Evolutionary conservation across 208 protist species (phyloP).

Genomic region (Acanthamoeba pearcei): DNA sequence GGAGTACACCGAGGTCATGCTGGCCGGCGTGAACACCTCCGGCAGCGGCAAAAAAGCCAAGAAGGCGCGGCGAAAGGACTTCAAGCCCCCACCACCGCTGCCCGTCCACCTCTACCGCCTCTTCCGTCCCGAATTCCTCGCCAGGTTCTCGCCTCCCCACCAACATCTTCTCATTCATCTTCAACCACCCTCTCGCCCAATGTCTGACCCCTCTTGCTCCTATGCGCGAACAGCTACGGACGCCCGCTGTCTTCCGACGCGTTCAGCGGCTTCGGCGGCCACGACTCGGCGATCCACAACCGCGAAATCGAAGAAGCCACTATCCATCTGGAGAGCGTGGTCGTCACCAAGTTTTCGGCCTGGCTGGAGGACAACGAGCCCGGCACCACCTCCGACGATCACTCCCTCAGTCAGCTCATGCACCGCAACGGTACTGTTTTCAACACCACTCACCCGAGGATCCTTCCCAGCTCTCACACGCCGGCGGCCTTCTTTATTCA

Average conservation of each 20-base stretch:
- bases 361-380: constrained; percentile 64
- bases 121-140: constrained; percentile 65
- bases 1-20: background rate
- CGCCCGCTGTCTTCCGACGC: constrained; percentile 53
- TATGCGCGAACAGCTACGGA: background rate
- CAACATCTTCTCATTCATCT: background rate
- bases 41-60: background rate
- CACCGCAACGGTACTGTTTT: constrained; percentile 26
- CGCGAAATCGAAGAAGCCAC: constrained; percentile 52
- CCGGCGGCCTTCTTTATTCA: background rate
- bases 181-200: background rate
- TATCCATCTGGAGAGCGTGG: constrained; percentile 16
- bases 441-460: background rate
- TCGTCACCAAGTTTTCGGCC: constrained; percentile 18
- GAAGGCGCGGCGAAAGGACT: background rate
- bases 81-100: background rate
- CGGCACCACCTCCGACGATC: constrained; percentile 34
- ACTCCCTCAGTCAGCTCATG: constrained; percentile 66
- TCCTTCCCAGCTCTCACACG: too few relatives aligned
- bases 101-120: constrained; percentile 59
- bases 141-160: background rate
- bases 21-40: background rate
- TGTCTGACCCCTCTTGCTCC: background rate
- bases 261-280: constrained; percentile 40
- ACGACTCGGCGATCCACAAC: constrained; percentile 46